These are phyloP conservation scores for Coemansia sp. DNA, from an alignment of 192 early-diverging fungal species.

Conservation along the genomic window DNA sequence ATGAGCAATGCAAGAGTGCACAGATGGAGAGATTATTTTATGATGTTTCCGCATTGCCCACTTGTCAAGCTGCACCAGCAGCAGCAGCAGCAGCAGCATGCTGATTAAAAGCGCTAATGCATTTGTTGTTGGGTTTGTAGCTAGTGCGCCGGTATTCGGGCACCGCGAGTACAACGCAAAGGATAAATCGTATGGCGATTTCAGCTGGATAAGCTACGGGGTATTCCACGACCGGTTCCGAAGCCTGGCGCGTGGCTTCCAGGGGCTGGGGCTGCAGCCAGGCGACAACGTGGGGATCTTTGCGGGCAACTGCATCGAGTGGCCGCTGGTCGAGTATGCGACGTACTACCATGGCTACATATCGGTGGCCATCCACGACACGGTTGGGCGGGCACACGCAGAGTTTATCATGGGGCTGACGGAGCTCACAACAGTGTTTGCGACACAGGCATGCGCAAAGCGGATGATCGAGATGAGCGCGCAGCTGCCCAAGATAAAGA, in stretches of 20 bases:
- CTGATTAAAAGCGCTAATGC: neutral
- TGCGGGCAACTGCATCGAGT: conserved; percentile 58
- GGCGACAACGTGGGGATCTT: conserved; percentile 55
- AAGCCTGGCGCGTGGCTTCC: conserved; percentile 36
- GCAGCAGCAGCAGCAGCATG: too few relatives aligned
- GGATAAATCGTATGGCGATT: conserved; percentile 1
- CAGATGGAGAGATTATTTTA: neutral
- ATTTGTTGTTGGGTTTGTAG: conserved; percentile 5
- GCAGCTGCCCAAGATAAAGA: conserved; percentile 41
- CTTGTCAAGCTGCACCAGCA: too few relatives aligned
- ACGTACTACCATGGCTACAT: conserved; percentile 52
- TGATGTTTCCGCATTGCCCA: too few relatives aligned
- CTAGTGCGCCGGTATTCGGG: conserved; percentile 30
- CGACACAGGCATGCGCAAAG: conserved; percentile 58
- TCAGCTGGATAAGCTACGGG: conserved; percentile 65
- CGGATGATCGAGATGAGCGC: conserved; percentile 47
- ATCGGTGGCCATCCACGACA: conserved; percentile 88
- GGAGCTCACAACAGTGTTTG: conserved; percentile 66
- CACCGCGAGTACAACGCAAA: conserved; percentile 16
- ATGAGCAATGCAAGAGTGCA: neutral
- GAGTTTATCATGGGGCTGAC: conserved; percentile 84
- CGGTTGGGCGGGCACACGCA: conserved; percentile 70
- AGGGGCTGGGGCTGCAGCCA: conserved; percentile 38
- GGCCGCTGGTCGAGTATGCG: conserved; percentile 48
- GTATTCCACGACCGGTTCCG: conserved; percentile 53